Evolutionary conservation across 495 filamentous ascomycete species (phyloP), one percentile per base, ranked within the genome.

Genomic region (Aspergillus carlsbadensis): DNA sequence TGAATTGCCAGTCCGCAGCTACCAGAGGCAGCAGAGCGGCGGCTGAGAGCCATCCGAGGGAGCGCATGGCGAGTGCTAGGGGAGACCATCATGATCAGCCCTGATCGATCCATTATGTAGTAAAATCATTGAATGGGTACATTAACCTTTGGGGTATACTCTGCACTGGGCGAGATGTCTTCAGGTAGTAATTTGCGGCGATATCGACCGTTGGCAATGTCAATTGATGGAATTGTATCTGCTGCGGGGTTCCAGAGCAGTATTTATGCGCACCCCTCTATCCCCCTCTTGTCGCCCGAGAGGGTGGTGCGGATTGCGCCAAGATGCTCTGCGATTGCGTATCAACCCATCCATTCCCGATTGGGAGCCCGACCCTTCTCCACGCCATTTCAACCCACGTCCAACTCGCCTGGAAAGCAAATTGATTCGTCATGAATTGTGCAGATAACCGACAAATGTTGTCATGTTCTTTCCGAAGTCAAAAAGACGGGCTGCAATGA

Each of bases 1-100:
- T 78, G 68, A 77, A 82, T 55, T 81, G 77, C 80, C 80, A 84
- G 64, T 84, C 77, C 14, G 78, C 79, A 37, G 61, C 47, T 22
- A 61, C 75, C 0, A 70, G 56, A 3, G 70, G 62, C 11, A 71
- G 56, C 33, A 54, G 42, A 22, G 52, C 31, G 33, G 33, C 41
- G 11, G 63, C 56, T 14, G 65, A 62, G 31, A 70, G 46, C 56
- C 56, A 59, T 29, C 8, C 8, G 47, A 47, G 18, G 5, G 52
- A 52, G 46, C 47, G 55, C 56, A 58, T 58, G 20, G 37, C 49
- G 45, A 37, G 46, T 58, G 51, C 60, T 63, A 52, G 34, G 52
- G 13, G 35, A 46, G 17, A 56, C 52, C 68, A 68, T 57, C 43
- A 56, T 63, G 69, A 75, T 81, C 67, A 82, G 79, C 69, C 61